These are phyloP conservation scores for Mycena pura DNA, from an alignment of 768 basidiomycete species.

Conservation along the genomic window DNA sequence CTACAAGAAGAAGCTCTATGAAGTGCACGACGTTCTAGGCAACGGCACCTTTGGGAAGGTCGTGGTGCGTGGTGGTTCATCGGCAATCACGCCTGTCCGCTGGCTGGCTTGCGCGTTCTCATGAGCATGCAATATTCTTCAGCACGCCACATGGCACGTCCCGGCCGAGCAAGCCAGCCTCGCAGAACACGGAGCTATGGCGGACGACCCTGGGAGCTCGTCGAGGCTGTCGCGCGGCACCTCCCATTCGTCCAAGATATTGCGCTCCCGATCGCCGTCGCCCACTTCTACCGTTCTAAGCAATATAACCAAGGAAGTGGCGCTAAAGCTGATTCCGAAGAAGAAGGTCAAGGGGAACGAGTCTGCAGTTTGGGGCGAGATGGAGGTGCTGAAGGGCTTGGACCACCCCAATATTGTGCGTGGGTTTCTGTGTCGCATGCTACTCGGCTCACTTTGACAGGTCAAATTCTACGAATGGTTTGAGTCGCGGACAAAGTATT, in stretches of 20 bases:
- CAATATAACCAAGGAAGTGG: conserved; percentile 72
- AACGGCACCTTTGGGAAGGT: conserved; percentile 93
- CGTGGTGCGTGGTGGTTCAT: conserved; percentile 51
- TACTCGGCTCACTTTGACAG: conserved; percentile 50
- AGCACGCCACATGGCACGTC: conserved; percentile 83
- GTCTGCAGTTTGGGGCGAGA: conserved; percentile 88
- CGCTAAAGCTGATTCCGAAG: conserved; percentile 91
- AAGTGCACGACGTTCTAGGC: conserved; percentile 75
- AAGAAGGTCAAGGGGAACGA: conserved; percentile 95
- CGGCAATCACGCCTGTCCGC: too few relatives aligned
- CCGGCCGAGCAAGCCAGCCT: conserved; percentile 63
- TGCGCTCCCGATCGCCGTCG: conserved; percentile 28
- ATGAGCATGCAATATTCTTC: too few relatives aligned
- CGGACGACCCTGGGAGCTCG: conserved; percentile 31
- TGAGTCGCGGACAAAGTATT: conserved; percentile 92
- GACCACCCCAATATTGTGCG: conserved; percentile 91
- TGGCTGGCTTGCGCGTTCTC: too few relatives aligned
- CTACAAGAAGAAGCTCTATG: conserved; percentile 84
- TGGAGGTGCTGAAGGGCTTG: conserved; percentile 89
- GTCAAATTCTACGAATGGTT: conserved; percentile 98
- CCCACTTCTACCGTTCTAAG: conserved; percentile 31
- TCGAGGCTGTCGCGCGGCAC: conserved; percentile 26
- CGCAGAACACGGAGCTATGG: conserved; percentile 64
- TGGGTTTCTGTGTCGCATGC: conserved; percentile 13
- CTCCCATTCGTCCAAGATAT: conserved; percentile 13